Percentiles rank a stretch among this genome's conserved stretches.
Evolutionary conservation across 768 basidiomycete species (phyloP).

Genomic region (Coprinopsis marcescibilis): DNA sequence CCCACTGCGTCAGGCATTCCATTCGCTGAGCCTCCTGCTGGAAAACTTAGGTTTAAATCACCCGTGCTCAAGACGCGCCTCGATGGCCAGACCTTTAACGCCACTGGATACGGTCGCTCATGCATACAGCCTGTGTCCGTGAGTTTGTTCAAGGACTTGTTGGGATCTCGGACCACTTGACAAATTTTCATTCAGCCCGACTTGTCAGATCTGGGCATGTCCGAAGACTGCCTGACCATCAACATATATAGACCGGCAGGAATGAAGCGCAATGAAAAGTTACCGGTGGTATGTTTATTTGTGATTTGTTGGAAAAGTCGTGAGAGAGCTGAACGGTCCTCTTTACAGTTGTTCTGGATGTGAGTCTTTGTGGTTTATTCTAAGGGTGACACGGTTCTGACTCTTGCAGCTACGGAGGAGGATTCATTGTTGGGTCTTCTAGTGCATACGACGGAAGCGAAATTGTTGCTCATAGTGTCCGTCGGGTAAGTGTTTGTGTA

Average conservation of each 20-base stretch:
- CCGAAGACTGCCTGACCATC: conserved; percentile 55
- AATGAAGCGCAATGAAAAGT: conserved; percentile 18
- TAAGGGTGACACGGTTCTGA: too few relatives aligned
- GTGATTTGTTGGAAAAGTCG: not conserved
- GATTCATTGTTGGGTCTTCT: conserved; percentile 25
- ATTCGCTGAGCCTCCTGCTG: conserved; percentile 49
- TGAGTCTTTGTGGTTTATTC: conserved; percentile 13
- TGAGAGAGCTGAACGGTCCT: not conserved
- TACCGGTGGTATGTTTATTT: conserved; percentile 32
- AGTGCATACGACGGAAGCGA: conserved; percentile 26
- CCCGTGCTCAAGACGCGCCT: conserved; percentile 39
- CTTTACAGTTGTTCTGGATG: conserved; percentile 33
- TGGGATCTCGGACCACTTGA: not conserved
- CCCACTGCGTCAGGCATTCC: conserved; percentile 38
- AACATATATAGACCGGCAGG: conserved; percentile 51
- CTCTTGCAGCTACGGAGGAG: conserved; percentile 28
- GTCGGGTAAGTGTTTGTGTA: conserved; percentile 21
- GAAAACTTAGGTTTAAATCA: conserved; percentile 38
- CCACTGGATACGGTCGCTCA: conserved; percentile 37
- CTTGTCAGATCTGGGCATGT: conserved; percentile 6
- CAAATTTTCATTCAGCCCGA: not conserved
- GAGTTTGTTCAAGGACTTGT: conserved; percentile 9
- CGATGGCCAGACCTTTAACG: conserved; percentile 32
- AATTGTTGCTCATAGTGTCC: conserved; percentile 31
- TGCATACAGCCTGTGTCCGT: conserved; percentile 53